Percentiles rank a stretch among this genome's conserved stretches.
Conservation (phyloP, 169 alveolate species). For the Cytauxzoon felis region DNA sequence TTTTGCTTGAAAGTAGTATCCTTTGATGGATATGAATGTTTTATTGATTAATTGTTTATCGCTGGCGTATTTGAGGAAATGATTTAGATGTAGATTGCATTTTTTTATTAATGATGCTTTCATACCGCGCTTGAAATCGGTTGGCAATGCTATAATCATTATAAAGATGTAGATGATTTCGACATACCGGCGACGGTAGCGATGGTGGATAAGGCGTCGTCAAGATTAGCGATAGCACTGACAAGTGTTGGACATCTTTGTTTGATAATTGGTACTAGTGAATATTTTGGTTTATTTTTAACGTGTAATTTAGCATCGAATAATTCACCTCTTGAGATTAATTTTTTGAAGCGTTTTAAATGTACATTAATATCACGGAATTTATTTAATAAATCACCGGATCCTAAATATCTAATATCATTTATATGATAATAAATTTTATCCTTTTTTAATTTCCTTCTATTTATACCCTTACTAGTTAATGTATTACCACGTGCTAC, state of each 20-base stretch:
- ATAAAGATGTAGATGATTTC: slow-evolving; percentile 14
- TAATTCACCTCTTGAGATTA: slow-evolving; percentile 82
- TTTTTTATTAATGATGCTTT: slow-evolving; percentile 19
- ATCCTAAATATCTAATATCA: slow-evolving; percentile 86
- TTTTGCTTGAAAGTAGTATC: slow-evolving; percentile 96
- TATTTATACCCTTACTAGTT: slow-evolving; percentile 73
- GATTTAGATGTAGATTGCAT: slow-evolving; percentile 38
- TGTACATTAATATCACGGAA: slow-evolving; percentile 86
- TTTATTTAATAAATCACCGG: slow-evolving; percentile 81
- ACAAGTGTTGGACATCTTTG: slow-evolving; percentile 95
- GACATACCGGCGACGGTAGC: slow-evolving; percentile 89
- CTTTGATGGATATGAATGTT: slow-evolving; percentile 94
- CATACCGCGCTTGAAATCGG: slow-evolving; percentile 39
- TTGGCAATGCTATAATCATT: slow-evolving; percentile 38
- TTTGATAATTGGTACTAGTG: slow-evolving; percentile 90
- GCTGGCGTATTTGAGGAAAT: slow-evolving; percentile 42
- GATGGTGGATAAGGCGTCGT: slow-evolving; percentile 94
- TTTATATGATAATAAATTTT: slow-evolving; percentile 91
- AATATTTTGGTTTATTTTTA: slow-evolving; percentile 86
- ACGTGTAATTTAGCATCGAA: slow-evolving; percentile 79
- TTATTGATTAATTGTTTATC: slow-evolving; percentile 77
- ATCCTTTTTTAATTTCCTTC: slow-evolving; percentile 76
- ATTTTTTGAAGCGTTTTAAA: slow-evolving; percentile 85
- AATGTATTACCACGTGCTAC: slow-evolving; percentile 89
- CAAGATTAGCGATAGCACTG: slow-evolving; percentile 95